phyloP scores from a whole-genome alignment of 441 rosid species.

The Raphanus hybrid region DNA sequence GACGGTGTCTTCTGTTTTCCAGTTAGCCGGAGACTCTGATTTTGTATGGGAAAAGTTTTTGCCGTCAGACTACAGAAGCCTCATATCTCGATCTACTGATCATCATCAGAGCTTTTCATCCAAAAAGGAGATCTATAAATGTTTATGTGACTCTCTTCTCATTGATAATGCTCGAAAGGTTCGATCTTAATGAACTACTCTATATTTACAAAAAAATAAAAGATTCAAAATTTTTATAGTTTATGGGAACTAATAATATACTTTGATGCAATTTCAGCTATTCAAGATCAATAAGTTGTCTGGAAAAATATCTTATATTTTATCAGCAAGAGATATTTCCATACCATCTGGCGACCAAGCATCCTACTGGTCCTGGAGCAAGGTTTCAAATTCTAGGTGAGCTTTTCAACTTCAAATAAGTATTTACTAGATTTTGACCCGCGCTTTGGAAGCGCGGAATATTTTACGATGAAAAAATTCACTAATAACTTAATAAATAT shows the following conservation, averaged over 20 bases:
- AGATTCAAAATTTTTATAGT: not conserved
- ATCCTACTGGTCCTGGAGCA: slow-evolving; percentile 60
- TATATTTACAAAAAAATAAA: not conserved
- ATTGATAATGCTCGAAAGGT: slow-evolving; percentile 66
- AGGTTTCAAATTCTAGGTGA: slow-evolving; percentile 47
- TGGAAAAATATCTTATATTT: slow-evolving; percentile 49
- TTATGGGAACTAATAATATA: not conserved
- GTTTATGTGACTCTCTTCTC: slow-evolving; percentile 53
- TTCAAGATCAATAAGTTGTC: slow-evolving; percentile 61
- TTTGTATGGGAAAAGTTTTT: slow-evolving; percentile 54
- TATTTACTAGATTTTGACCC: no score
- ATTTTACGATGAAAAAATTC: no score
- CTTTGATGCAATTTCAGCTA: slow-evolving; percentile 44
- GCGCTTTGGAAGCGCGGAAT: no score
- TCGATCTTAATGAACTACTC: not conserved
- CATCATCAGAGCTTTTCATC: slow-evolving; percentile 36
- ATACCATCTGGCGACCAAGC: slow-evolving; percentile 58
- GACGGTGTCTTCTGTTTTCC: slow-evolving; percentile 43
- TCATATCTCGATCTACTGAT: slow-evolving; percentile 31
- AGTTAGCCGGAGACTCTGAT: slow-evolving; percentile 51
- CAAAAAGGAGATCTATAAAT: slow-evolving; percentile 46
- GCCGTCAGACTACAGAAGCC: slow-evolving; percentile 39
- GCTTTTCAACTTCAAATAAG: not conserved
- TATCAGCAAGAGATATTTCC: slow-evolving; percentile 70
- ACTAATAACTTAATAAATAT: no score